These are phyloP conservation scores for Debaryomyces sp. DNA, from an alignment of 1,139 yeast species.

Conservation along the genomic window DNA sequence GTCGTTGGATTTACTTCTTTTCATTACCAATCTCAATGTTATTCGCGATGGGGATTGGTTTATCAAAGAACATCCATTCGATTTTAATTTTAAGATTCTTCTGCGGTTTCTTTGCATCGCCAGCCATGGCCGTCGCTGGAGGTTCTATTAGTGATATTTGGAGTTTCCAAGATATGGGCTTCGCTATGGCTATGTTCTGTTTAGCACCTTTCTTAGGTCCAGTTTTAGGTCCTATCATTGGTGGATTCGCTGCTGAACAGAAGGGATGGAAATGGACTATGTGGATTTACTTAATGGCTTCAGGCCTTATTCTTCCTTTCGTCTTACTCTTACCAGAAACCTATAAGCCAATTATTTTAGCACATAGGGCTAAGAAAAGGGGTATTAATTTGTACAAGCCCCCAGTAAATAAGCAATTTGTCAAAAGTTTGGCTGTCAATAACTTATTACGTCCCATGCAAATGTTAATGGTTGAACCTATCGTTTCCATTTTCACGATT, in stretches of 20 bases:
- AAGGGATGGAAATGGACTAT: slow-evolving; percentile 77
- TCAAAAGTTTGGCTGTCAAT: slow-evolving; percentile 34
- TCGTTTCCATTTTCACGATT: slow-evolving; percentile 64
- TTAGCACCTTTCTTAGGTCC: slow-evolving; percentile 80
- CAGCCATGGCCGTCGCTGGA: slow-evolving; percentile 85
- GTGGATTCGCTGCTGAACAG: slow-evolving; percentile 71
- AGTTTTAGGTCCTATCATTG: slow-evolving; percentile 79
- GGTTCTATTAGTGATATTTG: slow-evolving; percentile 83
- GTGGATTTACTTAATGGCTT: slow-evolving; percentile 76
- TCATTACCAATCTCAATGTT: slow-evolving; percentile 71
- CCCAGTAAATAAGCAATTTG: slow-evolving; percentile 18
- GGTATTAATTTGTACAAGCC: slow-evolving; percentile 50
- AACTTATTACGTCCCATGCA: slow-evolving; percentile 64
- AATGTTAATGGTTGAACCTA: slow-evolving; percentile 70
- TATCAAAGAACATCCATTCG: slow-evolving; percentile 57
- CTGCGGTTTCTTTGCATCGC: slow-evolving; percentile 80
- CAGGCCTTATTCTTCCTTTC: slow-evolving; percentile 65
- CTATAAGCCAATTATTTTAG: slow-evolving; percentile 62
- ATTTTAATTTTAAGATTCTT: slow-evolving; percentile 74
- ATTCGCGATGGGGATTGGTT: slow-evolving; percentile 76
- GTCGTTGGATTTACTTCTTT: slow-evolving; percentile 60
- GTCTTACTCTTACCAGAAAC: slow-evolving; percentile 68
- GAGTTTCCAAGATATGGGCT: slow-evolving; percentile 62
- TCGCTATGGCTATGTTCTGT: slow-evolving; percentile 73
- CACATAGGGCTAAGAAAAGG: slow-evolving; percentile 59